Conservation (phyloP, 768 basidiomycete species). For the Kwoniella mangroviensis region DNA sequence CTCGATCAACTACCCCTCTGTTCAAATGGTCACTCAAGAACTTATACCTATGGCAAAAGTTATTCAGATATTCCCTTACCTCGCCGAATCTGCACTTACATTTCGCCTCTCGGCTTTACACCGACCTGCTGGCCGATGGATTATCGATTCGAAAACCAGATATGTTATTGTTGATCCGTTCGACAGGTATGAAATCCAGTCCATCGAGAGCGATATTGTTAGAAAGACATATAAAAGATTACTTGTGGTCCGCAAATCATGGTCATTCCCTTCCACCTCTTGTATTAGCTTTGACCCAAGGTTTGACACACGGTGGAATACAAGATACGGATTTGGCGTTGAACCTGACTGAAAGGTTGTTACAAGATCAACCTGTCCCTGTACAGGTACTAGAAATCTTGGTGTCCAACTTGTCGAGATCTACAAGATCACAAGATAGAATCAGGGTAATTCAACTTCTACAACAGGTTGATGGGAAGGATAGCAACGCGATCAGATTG, state of each 20-base stretch:
- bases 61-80: constrained; percentile 30
- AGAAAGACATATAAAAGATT: constrained; percentile 46
- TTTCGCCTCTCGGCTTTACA: constrained; percentile 46
- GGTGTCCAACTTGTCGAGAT: constrained; percentile 12
- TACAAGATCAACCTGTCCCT: constrained; percentile 6
- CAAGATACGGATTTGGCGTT: constrained; percentile 29
- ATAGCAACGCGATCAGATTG: neutral
- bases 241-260: constrained; percentile 22
- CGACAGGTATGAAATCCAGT: constrained; percentile 20
- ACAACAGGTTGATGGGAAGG: neutral
- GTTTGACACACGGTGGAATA: constrained; percentile 18
- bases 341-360: constrained; percentile 16
- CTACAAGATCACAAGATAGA: constrained; percentile 13
- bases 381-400: neutral
- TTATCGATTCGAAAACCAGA: constrained; percentile 17
- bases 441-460: constrained; percentile 20
- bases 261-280: constrained; percentile 2
- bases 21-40: constrained; percentile 30
- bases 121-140: constrained; percentile 39
- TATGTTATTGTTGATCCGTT: constrained; percentile 33
- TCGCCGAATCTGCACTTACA: constrained; percentile 27
- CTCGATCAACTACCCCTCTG: constrained; percentile 19
- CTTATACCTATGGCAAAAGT: constrained; percentile 18
- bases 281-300: constrained; percentile 29
- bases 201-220: constrained; percentile 37